Evolutionary conservation across 1,284 basidiomycete species (phyloP).

Genomic region (Irpex sp.): DNA sequence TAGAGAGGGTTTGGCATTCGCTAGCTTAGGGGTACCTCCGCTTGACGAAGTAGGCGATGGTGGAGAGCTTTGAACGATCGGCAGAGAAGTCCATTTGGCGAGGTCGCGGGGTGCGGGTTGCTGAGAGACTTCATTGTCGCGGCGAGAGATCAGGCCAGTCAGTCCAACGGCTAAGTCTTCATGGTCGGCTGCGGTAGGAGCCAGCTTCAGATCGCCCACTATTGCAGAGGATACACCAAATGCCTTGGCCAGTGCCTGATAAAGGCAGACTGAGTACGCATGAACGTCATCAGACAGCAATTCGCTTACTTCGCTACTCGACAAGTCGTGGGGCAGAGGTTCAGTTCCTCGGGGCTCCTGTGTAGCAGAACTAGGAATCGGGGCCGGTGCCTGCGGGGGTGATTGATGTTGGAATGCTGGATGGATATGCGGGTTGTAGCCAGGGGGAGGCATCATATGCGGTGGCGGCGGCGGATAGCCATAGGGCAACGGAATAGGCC

Average conservation of each 20-base stretch:
- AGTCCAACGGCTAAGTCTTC: slow-evolving; percentile 77
- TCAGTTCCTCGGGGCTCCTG: slow-evolving; percentile 63
- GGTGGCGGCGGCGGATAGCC: slow-evolving; percentile 22
- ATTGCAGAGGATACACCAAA: slow-evolving; percentile 74
- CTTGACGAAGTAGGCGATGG: slow-evolving; percentile 12
- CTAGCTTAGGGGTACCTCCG: slow-evolving; percentile 28
- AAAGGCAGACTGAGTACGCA: slow-evolving; percentile 4
- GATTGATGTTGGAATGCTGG: slow-evolving; percentile 8
- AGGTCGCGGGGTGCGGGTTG: slow-evolving; percentile 57
- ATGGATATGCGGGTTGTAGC: slow-evolving; percentile 7
- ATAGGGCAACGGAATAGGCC: slow-evolving; percentile 25
- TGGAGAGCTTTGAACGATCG: slow-evolving; percentile 41
- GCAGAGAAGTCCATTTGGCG: slow-evolving; percentile 54
- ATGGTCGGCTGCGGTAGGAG: slow-evolving; percentile 42
- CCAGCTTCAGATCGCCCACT: slow-evolving; percentile 57
- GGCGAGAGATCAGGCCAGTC: slow-evolving; percentile 61
- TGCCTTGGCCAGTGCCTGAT: slow-evolving; percentile 66
- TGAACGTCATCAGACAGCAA: neutral
- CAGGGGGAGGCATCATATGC: slow-evolving; percentile 21
- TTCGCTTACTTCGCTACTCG: slow-evolving; percentile 51
- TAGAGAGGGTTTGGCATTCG: slow-evolving; percentile 36
- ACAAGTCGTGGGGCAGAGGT: slow-evolving; percentile 73
- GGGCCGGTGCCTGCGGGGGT: slow-evolving; percentile 25
- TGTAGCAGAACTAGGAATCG: slow-evolving; percentile 46
- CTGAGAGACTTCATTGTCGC: slow-evolving; percentile 57